These are phyloP conservation scores for Eurotiales sp. DNA, from an alignment of 2,329 filamentous ascomycete genomes.

Conservation along the genomic window DNA sequence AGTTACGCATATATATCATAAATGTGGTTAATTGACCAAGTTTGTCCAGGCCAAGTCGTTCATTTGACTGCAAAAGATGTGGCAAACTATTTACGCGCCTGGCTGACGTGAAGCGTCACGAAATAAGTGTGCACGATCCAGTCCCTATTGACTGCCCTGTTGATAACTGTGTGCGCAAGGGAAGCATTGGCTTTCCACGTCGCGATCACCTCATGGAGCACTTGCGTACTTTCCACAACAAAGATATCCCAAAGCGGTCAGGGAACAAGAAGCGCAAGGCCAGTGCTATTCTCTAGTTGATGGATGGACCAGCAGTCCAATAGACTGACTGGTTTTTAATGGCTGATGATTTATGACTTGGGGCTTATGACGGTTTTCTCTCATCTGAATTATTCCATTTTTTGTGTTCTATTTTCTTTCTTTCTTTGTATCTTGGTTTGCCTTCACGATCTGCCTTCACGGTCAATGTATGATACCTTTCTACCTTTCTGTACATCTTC, in stretches of 20 bases:
- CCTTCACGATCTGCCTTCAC: not conserved
- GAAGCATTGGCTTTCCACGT: conserved; percentile 50
- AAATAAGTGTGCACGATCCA: conserved; percentile 44
- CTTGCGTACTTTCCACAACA: conserved; percentile 52
- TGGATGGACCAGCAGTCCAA: not conserved
- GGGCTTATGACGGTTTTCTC: not conserved
- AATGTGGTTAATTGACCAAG: not conserved
- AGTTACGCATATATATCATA: not conserved
- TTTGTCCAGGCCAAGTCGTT: conserved; percentile 24
- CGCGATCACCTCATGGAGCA: conserved; percentile 58
- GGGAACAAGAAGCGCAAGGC: conserved; percentile 9
- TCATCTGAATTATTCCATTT: not conserved
- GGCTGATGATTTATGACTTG: not conserved
- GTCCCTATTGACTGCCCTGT: conserved; percentile 43
- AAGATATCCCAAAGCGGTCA: conserved; percentile 40
- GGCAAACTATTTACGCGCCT: conserved; percentile 43
- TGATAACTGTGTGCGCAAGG: conserved; percentile 44
- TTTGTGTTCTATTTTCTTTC: not conserved
- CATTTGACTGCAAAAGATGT: conserved; percentile 32
- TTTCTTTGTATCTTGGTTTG: not conserved
- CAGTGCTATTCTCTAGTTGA: not conserved
- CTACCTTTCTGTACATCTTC: too few species aligned
- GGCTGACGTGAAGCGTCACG: conserved; percentile 50
- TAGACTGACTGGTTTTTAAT: not conserved
- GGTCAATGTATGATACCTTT: too few species aligned